phyloP scores from a whole-genome alignment of 306 rosid genomes.

The Sechiopsis laciniata region DNA sequence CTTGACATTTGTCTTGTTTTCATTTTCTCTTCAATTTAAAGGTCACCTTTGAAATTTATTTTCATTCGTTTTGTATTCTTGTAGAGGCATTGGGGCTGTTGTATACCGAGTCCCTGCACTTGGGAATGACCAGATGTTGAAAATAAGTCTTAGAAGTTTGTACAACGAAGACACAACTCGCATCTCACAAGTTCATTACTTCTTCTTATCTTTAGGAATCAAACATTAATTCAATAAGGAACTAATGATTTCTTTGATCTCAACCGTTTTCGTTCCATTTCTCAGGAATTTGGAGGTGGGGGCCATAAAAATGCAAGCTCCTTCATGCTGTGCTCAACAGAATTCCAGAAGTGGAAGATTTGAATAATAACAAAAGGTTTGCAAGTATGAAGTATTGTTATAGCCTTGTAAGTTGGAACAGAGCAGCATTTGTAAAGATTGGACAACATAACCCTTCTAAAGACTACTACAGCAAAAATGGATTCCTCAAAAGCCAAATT shows the following conservation, averaged over 20 bases:
- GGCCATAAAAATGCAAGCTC: slow-evolving; percentile 82
- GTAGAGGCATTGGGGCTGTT: slow-evolving; percentile 78
- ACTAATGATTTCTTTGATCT: neutral
- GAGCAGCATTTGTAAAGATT: neutral
- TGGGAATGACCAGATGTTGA: slow-evolving; percentile 48
- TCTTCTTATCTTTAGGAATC: slow-evolving; percentile 9
- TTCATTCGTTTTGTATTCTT: slow-evolving; percentile 13
- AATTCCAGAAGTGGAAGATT: slow-evolving; percentile 65
- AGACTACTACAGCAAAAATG: neutral
- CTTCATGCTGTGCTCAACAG: slow-evolving; percentile 50
- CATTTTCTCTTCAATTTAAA: neutral
- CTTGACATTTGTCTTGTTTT: neutral
- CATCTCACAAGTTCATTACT: slow-evolving; percentile 54
- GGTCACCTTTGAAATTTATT: neutral
- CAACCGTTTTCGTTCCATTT: slow-evolving; percentile 15
- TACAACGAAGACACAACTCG: slow-evolving; percentile 60
- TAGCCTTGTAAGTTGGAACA: no score
- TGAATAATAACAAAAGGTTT: slow-evolving; percentile 24
- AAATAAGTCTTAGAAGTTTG: slow-evolving; percentile 73
- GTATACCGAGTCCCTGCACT: slow-evolving; percentile 55
- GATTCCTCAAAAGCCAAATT: slow-evolving; percentile 10
- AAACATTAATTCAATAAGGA: slow-evolving; percentile 6
- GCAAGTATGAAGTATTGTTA: slow-evolving; percentile 1
- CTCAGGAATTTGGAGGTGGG: slow-evolving; percentile 77
- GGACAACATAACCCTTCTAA: neutral